Evolutionary conservation across 148 eudicot genomes (phyloP).

Genomic region (Pharnaceum exiguum): DNA sequence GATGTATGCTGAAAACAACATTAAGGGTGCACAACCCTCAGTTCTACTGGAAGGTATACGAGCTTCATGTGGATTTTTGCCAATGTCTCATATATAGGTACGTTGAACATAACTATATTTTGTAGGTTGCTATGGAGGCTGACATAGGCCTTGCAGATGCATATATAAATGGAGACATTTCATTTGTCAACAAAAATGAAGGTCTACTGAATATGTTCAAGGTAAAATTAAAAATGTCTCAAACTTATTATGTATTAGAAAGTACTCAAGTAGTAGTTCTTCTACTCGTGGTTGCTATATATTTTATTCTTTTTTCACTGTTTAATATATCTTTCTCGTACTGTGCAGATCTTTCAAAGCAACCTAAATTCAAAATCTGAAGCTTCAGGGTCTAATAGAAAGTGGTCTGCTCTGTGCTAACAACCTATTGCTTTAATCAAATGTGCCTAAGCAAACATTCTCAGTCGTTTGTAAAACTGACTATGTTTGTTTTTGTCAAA

Average conservation of each 20-base stretch:
- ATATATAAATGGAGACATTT: conserved; percentile 85
- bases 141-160: conserved; percentile 99
- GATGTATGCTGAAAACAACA: conserved; percentile 40
- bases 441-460: too few relatives aligned
- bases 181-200: conserved; percentile 69
- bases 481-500: too few relatives aligned
- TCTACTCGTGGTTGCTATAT: conserved; percentile 6
- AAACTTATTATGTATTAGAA: neutral
- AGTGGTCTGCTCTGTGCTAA: conserved; percentile 48
- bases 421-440: too few relatives aligned
- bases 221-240: conserved; percentile 49
- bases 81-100: neutral
- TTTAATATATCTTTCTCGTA: too few relatives aligned
- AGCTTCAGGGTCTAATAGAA: conserved; percentile 23
- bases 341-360: conserved; percentile 49
- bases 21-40: conserved; percentile 71
- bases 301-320: too few relatives aligned
- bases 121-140: conserved; percentile 85
- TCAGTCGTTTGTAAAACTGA: too few relatives aligned
- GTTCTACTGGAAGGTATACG: conserved; percentile 86
- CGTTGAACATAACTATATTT: neutral
- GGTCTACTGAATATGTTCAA: conserved; percentile 79
- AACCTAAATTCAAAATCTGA: conserved; percentile 61
- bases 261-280: neutral
- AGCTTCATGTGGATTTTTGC: too few relatives aligned